phyloP scores from a whole-genome alignment of 129 eudicot genomes.

The Mikania micrantha region DNA sequence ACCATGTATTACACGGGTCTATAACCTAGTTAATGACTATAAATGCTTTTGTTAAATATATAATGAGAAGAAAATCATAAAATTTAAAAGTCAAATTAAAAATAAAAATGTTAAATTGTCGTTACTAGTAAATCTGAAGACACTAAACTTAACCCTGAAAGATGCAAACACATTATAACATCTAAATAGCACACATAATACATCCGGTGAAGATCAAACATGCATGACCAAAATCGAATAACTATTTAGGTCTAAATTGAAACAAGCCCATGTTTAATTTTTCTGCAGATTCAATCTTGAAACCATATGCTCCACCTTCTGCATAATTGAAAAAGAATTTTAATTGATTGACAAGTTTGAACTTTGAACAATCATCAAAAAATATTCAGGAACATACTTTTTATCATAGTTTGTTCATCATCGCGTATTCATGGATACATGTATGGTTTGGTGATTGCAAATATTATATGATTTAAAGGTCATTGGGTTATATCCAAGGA shows the following conservation, averaged over 20 bases:
- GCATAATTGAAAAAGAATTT: conserved; percentile 16
- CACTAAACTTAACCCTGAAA: background rate
- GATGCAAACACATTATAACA: background rate
- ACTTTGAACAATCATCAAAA: background rate
- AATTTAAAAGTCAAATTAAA: too few relatives aligned
- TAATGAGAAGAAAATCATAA: too few relatives aligned
- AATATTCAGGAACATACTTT: background rate
- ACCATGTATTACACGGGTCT: too few relatives aligned
- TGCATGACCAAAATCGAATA: background rate
- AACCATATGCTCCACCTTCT: conserved; percentile 83
- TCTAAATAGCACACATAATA: background rate
- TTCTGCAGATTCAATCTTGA: conserved; percentile 40
- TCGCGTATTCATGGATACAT: background rate
- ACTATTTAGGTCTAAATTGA: background rate
- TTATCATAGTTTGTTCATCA: background rate
- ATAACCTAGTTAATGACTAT: too few relatives aligned
- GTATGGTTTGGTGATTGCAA: background rate
- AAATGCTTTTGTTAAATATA: too few relatives aligned
- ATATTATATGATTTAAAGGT: background rate
- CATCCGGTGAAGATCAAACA: background rate
- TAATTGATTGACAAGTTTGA: background rate
- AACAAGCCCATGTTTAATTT: conserved; percentile 12
- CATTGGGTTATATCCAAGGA: background rate
- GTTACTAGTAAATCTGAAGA: too few relatives aligned
- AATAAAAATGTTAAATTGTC: too few relatives aligned